Evolutionary conservation across 2,329 filamentous ascomycete genomes (phyloP), one percentile per base, ranked within the genome.

Genomic region (Xylariaceae sp.): DNA sequence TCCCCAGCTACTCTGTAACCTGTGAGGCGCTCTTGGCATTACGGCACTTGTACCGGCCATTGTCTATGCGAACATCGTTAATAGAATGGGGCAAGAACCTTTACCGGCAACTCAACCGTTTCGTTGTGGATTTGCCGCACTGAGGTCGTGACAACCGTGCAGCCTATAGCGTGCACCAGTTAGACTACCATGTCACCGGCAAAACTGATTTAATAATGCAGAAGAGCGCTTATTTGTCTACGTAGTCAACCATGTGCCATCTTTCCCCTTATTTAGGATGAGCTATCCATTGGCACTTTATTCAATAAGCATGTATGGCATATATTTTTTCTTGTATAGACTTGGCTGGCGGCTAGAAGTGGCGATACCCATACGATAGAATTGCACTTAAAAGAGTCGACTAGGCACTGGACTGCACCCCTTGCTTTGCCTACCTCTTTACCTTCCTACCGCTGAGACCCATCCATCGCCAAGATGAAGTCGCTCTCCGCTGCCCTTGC

Each of bases 381-480:
- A 27, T 10, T 16, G 18, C 33, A 35, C 30, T 50, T 57, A 57
- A 53, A 39, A 16, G n/a, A 32, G 41, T 20, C 20, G 33, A 35
- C 18, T 40, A 39, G 40, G 40, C 29, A 21, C 44, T 41, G 20
- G 41, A 26, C 50, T 50, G 39, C 49, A 33, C n/a, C 30, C 33
- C 27, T 26, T 48, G 41, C 23, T 42, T 36, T 21, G 27, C 29
- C 18, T 27, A 16, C n/a, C 18, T 45, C 44, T 21, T 53, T 44
- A 44, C 30, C 18, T 43, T 15, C 24, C 39, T 26, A 20, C 8
- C 18, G n/a, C 49, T 10, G n/a, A 16, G 16, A 53, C 20, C 9
- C 16, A 16, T 32, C 16, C 9, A 13, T 42, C 50, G 51, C 39
- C 18, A 55, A 62, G 49, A 68, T 68, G 66, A 68, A 66, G 65